Percentiles rank a stretch among this genome's conserved stretches.
phyloP scores from a whole-genome alignment of 371 early-diverging fungal species.

The Mortierella sp. region DNA sequence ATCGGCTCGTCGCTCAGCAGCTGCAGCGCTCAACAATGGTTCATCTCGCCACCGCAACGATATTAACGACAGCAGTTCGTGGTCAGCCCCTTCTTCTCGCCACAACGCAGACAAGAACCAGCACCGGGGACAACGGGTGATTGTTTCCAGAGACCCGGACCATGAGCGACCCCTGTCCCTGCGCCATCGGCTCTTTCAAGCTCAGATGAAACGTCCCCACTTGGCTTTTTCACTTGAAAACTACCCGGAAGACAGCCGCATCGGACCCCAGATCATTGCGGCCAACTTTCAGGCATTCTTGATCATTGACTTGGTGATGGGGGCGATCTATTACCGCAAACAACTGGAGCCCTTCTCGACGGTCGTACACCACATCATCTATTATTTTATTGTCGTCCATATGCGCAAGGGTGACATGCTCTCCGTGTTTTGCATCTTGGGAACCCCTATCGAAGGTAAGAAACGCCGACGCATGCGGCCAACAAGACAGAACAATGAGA shows the following conservation, averaged over 20 bases:
- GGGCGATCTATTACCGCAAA: slow-evolving; percentile 56
- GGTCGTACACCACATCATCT: slow-evolving; percentile 66
- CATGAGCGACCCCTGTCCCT: slow-evolving; percentile 8
- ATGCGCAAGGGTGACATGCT: slow-evolving; percentile 46
- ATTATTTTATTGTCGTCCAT: slow-evolving; percentile 52
- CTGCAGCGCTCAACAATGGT: no score
- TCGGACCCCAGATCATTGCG: slow-evolving; percentile 48
- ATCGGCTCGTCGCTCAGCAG: no score
- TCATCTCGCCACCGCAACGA: neutral
- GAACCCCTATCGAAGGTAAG: slow-evolving; percentile 48
- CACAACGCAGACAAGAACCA: neutral
- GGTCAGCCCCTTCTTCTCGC: neutral
- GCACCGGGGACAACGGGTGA: no score
- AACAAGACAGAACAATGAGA: no score
- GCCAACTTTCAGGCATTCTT: slow-evolving; percentile 57
- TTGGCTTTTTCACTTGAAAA: slow-evolving; percentile 49
- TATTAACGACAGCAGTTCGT: neutral
- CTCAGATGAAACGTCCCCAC: slow-evolving; percentile 42
- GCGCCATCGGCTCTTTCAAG: slow-evolving; percentile 36
- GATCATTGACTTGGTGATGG: slow-evolving; percentile 58
- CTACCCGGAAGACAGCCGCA: slow-evolving; percentile 45
- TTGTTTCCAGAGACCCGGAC: neutral
- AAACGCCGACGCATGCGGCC: no score
- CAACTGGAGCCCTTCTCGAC: slow-evolving; percentile 63
- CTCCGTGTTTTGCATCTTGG: slow-evolving; percentile 43